Base-by-base conservation (phyloP, 2,329 filamentous ascomycete species). In the Fusarium falciforme region DNA sequence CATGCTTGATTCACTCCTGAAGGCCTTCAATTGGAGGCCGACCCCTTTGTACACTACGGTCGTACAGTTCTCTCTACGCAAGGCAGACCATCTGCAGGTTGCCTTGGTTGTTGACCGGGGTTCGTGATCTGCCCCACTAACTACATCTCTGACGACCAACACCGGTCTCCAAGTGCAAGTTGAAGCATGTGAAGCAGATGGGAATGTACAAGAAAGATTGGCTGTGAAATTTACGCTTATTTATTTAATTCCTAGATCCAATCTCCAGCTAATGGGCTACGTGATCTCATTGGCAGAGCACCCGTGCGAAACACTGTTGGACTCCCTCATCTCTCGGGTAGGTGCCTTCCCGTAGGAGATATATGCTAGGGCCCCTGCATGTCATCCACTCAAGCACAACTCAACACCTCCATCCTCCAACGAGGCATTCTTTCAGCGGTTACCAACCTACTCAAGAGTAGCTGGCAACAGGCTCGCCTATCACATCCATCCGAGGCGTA, bases 381-480 rank as follows among this genome's bases (percentile, higher is more conserved):
- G 29, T 36, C 12, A 22, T n/a, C 20, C 61, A n/a, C 40, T 44
- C 42, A 64, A 40, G 27, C 61, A 36, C 17, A 27, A 35, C 4
- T 36, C 52, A 36, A 14, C 55, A 11, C 22, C 16, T 38, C 54
- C 16, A 38, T n/a, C 55, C 22, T 58, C 20, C 31, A 58, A 35
- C 27, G 5, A 57, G 29, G 52, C 52, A 57, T 57, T 22, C 52
- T 25, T 57, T 40, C 0, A 14, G 6, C 29, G 11, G 27, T 14
- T 38, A 11, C 31, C 36, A 47, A 49, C 33, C 12, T 35, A 16
- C 35, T 69, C 57, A 74, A 44, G 29, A 59, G 33, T 76, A 76
- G 55, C 64, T 73, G 20, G 74, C 49, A 62, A 71, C 65, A 16
- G 74, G 57, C 59, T 73, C 58, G 3, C 69, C 71, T 36, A 76